These are phyloP conservation scores for Metschnikowia vanudenii DNA, from an alignment of 805 yeast genomes.

Conservation along the genomic window DNA sequence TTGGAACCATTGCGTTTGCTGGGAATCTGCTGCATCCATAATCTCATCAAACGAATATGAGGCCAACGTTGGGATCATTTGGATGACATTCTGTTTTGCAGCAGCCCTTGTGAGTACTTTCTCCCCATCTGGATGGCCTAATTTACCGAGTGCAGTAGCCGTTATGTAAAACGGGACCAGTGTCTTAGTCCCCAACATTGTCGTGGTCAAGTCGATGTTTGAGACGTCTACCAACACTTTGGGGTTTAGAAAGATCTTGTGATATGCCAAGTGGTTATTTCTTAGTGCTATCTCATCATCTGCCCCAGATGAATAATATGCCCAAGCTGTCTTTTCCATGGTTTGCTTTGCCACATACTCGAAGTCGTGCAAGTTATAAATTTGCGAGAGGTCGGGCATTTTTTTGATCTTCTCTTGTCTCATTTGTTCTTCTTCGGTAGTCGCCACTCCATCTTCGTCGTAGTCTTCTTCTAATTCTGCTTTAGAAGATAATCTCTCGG, in stretches of 20 bases:
- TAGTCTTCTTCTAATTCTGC: slow-evolving; percentile 16
- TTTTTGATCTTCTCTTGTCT: slow-evolving; percentile 22
- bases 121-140: slow-evolving; percentile 48
- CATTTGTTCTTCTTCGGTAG: slow-evolving; percentile 14
- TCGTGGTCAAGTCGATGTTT: slow-evolving; percentile 28
- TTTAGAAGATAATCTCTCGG: slow-evolving; percentile 11
- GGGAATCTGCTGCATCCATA: slow-evolving; percentile 30
- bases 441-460: slow-evolving; percentile 24
- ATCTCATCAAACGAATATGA: slow-evolving; percentile 44
- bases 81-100: slow-evolving; percentile 40
- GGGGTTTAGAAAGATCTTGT: slow-evolving; percentile 46
- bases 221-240: slow-evolving; percentile 37
- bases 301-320: slow-evolving; percentile 58
- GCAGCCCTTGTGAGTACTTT: slow-evolving; percentile 40
- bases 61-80: slow-evolving; percentile 47
- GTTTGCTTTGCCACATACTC: slow-evolving; percentile 82
- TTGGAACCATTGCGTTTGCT: slow-evolving; percentile 48
- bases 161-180: slow-evolving; percentile 48
- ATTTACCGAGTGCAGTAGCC: slow-evolving; percentile 46
- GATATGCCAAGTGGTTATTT: slow-evolving; percentile 44
- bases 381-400: slow-evolving; percentile 67
- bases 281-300: slow-evolving; percentile 48
- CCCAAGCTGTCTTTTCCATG: slow-evolving; percentile 80
- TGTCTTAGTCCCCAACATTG: slow-evolving; percentile 32
- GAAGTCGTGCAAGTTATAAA: slow-evolving; percentile 80